phyloP scores from a whole-genome alignment of 2,329 filamentous ascomycete species.

The Venturia asperata region DNA sequence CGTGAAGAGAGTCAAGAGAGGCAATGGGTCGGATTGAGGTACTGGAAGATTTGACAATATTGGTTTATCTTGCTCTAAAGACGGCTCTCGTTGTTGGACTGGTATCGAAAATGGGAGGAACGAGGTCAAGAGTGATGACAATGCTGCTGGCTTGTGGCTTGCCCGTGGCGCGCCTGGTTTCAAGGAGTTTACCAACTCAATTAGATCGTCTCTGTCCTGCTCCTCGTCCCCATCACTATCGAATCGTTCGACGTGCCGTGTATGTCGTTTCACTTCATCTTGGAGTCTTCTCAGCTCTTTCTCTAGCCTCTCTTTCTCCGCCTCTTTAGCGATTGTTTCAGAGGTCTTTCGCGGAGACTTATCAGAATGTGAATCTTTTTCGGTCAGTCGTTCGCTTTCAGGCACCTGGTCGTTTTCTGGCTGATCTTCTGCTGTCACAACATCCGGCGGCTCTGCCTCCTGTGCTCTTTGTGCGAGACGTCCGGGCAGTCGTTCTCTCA shows the following conservation, averaged over 20 bases:
- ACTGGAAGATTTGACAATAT: constrained; percentile 57
- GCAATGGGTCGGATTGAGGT: constrained; percentile 56
- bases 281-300: constrained; percentile 24
- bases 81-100: constrained; percentile 24
- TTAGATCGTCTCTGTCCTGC: neutral
- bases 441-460: constrained; percentile 5
- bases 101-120: constrained; percentile 35
- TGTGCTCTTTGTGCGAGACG: neutral
- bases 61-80: neutral
- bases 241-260: constrained; percentile 21
- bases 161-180: neutral
- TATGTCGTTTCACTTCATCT: constrained; percentile 27
- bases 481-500: neutral
- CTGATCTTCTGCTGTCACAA: neutral
- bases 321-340: constrained; percentile 12
- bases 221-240: neutral
- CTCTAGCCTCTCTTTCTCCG: constrained; percentile 10
- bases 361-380: neutral
- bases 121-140: constrained; percentile 33
- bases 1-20: constrained; percentile 65
- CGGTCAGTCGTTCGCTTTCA: neutral
- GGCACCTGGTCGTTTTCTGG: neutral
- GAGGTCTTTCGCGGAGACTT: neutral
- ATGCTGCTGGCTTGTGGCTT: constrained; percentile 20
- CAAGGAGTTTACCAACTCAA: neutral